phyloP scores from a whole-genome alignment of 805 yeast species.

The Saccharomycopsis sp. region DNA sequence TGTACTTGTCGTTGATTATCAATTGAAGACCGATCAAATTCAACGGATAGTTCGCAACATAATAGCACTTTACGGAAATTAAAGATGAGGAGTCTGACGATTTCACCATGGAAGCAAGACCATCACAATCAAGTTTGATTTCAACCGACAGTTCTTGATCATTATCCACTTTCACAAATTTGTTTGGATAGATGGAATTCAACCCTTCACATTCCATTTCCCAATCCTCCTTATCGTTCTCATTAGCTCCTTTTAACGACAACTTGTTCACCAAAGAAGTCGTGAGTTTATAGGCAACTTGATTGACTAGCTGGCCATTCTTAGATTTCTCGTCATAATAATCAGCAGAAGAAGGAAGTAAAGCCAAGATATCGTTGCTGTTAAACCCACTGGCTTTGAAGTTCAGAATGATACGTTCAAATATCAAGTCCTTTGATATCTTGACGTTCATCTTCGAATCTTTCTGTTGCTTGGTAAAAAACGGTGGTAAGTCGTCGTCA shows the following conservation, averaged over 20 bases:
- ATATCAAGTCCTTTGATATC: constrained; percentile 42
- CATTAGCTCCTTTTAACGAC: constrained; percentile 13
- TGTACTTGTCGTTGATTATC: constrained; percentile 37
- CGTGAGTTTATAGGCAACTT: constrained; percentile 23
- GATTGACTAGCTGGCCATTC: background rate
- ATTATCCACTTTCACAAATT: constrained; percentile 29
- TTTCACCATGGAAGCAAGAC: constrained; percentile 25
- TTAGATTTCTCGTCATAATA: background rate
- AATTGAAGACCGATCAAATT: constrained; percentile 65
- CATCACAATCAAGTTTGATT: constrained; percentile 30
- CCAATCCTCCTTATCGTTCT: constrained; percentile 51
- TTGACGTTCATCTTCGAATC: constrained; percentile 56
- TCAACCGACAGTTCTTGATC: constrained; percentile 28
- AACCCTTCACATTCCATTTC: constrained; percentile 68
- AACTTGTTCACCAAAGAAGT: constrained; percentile 20
- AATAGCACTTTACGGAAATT: constrained; percentile 33
- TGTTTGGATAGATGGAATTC: constrained; percentile 46
- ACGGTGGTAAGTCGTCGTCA: constrained; percentile 82
- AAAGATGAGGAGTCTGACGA: constrained; percentile 23
- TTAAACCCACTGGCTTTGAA: constrained; percentile 66
- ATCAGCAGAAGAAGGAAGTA: background rate
- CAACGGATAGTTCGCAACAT: constrained; percentile 54
- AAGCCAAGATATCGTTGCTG: constrained; percentile 38
- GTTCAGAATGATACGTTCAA: constrained; percentile 53
- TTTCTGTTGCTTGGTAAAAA: constrained; percentile 49